Conservation (phyloP, 2,329 filamentous ascomycete species). For the Sporothrix schenckii region DNA sequence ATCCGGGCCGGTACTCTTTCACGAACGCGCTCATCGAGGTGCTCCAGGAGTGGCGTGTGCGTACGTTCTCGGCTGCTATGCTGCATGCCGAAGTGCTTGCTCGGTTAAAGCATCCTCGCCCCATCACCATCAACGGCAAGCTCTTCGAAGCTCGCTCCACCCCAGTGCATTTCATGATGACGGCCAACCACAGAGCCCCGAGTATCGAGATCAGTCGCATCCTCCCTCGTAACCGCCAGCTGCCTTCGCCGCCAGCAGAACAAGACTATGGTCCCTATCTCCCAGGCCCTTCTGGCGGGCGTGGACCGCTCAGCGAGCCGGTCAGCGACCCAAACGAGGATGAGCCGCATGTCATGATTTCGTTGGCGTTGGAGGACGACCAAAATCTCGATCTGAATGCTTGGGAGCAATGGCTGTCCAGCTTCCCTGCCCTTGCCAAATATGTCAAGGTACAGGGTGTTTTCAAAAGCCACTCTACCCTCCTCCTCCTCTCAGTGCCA, state of each 20-base stretch:
- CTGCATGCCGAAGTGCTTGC: constrained; percentile 63
- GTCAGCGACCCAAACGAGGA: constrained; percentile 55
- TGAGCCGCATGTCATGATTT: constrained; percentile 64
- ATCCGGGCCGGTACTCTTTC: constrained; percentile 63
- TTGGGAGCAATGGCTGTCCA: constrained; percentile 61
- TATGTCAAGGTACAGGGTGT: constrained; percentile 64
- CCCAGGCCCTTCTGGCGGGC: constrained; percentile 31
- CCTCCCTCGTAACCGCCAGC: constrained; percentile 42
- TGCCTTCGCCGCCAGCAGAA: constrained; percentile 46
- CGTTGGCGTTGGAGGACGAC: constrained; percentile 60
- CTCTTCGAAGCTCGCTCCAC: constrained; percentile 61
- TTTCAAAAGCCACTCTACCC: constrained; percentile 63
- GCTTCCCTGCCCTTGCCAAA: constrained; percentile 60
- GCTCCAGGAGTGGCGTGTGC: constrained; percentile 58
- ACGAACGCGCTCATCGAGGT: constrained; percentile 63
- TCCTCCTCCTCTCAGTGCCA: constrained; percentile 61
- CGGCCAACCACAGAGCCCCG: constrained; percentile 60
- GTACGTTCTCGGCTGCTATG: constrained; percentile 62
- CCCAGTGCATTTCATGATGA: constrained; percentile 66
- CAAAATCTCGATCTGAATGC: constrained; percentile 60
- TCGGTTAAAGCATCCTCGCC: constrained; percentile 62
- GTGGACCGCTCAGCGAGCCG: constrained; percentile 34
- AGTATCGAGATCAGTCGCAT: constrained; percentile 59
- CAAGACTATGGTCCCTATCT: constrained; percentile 35
- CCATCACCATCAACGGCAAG: constrained; percentile 60